phyloP scores from a whole-genome alignment of 768 basidiomycete species.

The Wakefieldia striispora region DNA sequence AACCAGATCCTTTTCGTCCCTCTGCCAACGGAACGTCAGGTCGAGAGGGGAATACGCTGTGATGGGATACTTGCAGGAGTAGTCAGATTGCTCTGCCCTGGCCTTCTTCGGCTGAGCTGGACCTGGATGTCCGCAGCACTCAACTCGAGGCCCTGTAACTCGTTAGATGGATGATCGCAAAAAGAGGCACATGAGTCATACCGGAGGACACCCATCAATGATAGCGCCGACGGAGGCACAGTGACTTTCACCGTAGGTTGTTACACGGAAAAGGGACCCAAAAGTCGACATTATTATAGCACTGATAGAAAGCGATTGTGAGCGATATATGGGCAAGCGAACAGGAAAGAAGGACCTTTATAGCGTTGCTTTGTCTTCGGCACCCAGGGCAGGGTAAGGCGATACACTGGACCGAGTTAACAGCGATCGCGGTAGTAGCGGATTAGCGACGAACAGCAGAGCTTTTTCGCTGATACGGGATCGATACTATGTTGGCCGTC shows the following conservation, averaged over 20 bases:
- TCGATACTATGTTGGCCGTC: no score
- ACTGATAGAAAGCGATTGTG: conserved; percentile 9
- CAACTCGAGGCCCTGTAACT: conserved; percentile 73
- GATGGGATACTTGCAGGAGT: conserved; percentile 69
- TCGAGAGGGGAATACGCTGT: not conserved
- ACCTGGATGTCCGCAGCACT: conserved; percentile 82
- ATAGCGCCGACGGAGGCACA: conserved; percentile 97
- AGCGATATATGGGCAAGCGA: conserved; percentile 9
- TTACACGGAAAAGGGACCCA: conserved; percentile 88
- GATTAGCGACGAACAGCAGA: conserved; percentile 1
- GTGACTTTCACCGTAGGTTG: conserved; percentile 97
- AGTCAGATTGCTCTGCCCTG: conserved; percentile 95
- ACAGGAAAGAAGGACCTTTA: conserved; percentile 19
- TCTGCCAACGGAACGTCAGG: conserved; percentile 43
- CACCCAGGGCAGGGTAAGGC: conserved; percentile 17
- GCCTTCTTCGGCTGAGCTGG: conserved; percentile 87
- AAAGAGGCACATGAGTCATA: conserved; percentile 37
- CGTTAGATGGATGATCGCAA: conserved; percentile 13
- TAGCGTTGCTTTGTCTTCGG: conserved; percentile 5
- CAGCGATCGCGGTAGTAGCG: conserved; percentile 7
- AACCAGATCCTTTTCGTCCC: conserved; percentile 94
- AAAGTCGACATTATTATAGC: conserved; percentile 80
- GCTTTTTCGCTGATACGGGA: not conserved
- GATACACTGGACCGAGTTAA: conserved; percentile 24
- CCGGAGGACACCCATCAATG: conserved; percentile 96